Evolutionary conservation across 2,329 filamentous ascomycete genomes (phyloP).

Genomic region (Trichoderma semiorbis): DNA sequence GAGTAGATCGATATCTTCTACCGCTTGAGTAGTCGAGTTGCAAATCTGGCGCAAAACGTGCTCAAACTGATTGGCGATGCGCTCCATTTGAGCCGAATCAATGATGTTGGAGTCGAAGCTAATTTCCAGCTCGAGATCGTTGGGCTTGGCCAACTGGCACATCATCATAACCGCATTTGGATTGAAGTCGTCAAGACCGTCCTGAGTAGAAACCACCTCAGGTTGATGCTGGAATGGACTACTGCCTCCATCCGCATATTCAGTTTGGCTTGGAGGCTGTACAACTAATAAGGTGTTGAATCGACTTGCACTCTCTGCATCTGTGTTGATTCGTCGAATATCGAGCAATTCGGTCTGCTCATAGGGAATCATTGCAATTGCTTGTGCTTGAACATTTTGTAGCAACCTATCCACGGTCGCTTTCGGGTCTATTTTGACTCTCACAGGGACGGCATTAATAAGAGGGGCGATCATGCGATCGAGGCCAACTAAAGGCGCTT

Average conservation of each 20-base stretch:
- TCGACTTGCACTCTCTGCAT: conserved; percentile 19
- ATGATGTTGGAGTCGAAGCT: conserved; percentile 18
- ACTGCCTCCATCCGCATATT: neutral
- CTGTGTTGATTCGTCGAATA: conserved; percentile 23
- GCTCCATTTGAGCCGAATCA: conserved; percentile 8
- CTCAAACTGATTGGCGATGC: conserved; percentile 17
- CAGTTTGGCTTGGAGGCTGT: neutral
- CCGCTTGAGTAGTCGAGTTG: neutral
- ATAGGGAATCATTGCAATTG: conserved; percentile 25
- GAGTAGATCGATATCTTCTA: conserved; percentile 15
- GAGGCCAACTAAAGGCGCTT: conserved; percentile 12
- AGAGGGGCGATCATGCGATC: conserved; percentile 14
- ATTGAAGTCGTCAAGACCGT: neutral
- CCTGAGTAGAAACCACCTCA: neutral
- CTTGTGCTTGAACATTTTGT: conserved; percentile 23
- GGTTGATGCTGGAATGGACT: neutral
- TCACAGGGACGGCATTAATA: conserved; percentile 20
- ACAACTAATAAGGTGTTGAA: conserved; percentile 21
- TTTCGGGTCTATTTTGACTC: conserved; percentile 16
- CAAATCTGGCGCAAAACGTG: conserved; percentile 16
- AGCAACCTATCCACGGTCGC: conserved; percentile 16
- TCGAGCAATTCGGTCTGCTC: conserved; percentile 30
- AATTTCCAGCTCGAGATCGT: conserved; percentile 1
- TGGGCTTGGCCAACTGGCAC: neutral
- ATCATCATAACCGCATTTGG: conserved; percentile 11